phyloP scores from a whole-genome alignment of 345 rosid genomes.

The Brassica juncea region DNA sequence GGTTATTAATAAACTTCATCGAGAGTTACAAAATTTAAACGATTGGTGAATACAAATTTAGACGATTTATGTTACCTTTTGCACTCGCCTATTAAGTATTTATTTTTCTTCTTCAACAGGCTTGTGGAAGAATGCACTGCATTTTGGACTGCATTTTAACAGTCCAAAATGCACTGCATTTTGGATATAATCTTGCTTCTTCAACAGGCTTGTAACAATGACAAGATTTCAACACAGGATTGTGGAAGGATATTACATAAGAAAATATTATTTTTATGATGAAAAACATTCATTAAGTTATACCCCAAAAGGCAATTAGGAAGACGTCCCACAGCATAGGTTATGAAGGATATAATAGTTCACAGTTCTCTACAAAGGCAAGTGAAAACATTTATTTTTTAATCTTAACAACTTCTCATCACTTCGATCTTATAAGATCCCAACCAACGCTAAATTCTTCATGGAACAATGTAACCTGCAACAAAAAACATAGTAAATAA shows the following conservation, averaged over 20 bases:
- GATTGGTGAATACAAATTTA: no score
- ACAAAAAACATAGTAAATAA: neutral
- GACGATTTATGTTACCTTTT: neutral
- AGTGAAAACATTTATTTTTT: conserved; percentile 35
- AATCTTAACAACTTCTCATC: neutral
- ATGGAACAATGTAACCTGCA: conserved; percentile 39
- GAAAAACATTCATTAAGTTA: conserved; percentile 37
- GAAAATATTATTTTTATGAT: neutral
- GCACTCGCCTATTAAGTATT: neutral
- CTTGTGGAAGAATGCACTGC: no score
- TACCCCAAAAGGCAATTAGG: neutral
- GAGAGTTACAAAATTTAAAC: no score
- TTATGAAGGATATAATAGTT: conserved; percentile 9
- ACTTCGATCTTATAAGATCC: neutral
- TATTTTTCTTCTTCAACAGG: conserved; percentile 69
- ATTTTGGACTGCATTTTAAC: no score
- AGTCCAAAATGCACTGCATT: no score
- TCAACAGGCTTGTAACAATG: conserved; percentile 57
- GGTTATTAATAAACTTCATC: no score
- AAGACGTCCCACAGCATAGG: conserved; percentile 33
- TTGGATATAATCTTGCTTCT: no score
- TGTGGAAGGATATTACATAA: neutral
- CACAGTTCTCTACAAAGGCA: conserved; percentile 28
- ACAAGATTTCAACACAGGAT: neutral
- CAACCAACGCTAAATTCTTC: neutral